Percentiles rank a stretch among this genome's conserved stretches.
Conservation (phyloP, 495 filamentous ascomycete genomes). For the Tricharina praecox region DNA sequence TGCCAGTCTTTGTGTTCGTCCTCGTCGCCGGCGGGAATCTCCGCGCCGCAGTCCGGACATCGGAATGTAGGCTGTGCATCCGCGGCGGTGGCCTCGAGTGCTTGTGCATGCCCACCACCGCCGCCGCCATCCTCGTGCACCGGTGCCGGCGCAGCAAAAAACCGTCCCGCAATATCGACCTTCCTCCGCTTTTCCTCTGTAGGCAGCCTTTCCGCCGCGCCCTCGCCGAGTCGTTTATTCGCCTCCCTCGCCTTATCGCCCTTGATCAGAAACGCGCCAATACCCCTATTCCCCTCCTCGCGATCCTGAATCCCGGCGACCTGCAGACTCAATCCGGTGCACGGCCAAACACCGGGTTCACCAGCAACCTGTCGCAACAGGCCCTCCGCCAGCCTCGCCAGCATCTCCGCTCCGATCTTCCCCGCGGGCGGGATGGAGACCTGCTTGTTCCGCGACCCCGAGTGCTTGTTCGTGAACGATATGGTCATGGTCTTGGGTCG, state of each 20-base stretch:
- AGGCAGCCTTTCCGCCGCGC: conserved; percentile 18
- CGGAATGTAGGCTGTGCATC: conserved; percentile 31
- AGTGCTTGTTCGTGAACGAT: conserved; percentile 48
- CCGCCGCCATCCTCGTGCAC: conserved; percentile 9
- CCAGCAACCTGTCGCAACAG: conserved; percentile 58
- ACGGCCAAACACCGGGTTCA: conserved; percentile 79
- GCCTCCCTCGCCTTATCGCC: conserved; percentile 52
- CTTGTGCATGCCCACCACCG: no score
- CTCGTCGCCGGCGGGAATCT: conserved; percentile 38
- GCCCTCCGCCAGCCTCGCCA: conserved; percentile 61
- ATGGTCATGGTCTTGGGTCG: conserved; percentile 71
- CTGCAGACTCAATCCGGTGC: conserved; percentile 63
- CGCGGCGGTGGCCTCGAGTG: not conserved
- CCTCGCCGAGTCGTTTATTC: conserved; percentile 19
- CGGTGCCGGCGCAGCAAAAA: conserved; percentile 30
- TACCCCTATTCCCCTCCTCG: conserved; percentile 63
- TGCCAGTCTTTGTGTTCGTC: conserved; percentile 90
- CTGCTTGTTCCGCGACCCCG: conserved; percentile 54
- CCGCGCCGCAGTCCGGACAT: conserved; percentile 50
- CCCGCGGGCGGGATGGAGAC: conserved; percentile 61
- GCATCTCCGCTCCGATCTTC: conserved; percentile 48
- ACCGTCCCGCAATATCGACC: conserved; percentile 39
- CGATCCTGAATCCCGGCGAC: conserved; percentile 86
- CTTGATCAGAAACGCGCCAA: conserved; percentile 65
- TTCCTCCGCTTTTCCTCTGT: conserved; percentile 37